These are phyloP conservation scores for Basipetospora sp. DNA, from an alignment of 2,329 filamentous ascomycete genomes.

Conservation along the genomic window DNA sequence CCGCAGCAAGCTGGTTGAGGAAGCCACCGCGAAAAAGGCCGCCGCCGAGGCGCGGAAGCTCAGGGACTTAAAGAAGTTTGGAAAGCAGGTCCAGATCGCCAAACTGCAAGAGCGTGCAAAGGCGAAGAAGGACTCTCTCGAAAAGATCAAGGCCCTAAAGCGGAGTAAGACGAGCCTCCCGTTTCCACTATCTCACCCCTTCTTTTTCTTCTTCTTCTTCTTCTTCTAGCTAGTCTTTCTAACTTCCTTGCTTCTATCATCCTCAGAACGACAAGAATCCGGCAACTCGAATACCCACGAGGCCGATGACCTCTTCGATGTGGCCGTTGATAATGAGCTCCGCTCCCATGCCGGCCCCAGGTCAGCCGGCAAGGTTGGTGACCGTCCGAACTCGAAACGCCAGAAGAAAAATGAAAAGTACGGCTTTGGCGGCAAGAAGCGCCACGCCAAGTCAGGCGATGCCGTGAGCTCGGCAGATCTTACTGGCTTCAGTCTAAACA, in stretches of 20 bases:
- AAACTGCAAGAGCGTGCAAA: conserved; percentile 90
- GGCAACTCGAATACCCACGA: conserved; percentile 54
- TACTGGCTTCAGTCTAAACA: conserved; percentile 63
- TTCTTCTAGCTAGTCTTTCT: neutral
- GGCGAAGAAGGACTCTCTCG: conserved; percentile 80
- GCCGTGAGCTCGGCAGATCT: conserved; percentile 70
- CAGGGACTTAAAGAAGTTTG: conserved; percentile 95
- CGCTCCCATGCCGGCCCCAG: conserved; percentile 19
- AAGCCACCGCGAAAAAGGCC: conserved; percentile 84
- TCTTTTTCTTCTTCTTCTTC: neutral
- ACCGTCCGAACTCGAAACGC: conserved; percentile 47
- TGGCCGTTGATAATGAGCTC: conserved; percentile 61
- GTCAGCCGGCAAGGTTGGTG: conserved; percentile 22
- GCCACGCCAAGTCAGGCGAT: conserved; percentile 78
- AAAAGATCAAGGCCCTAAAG: conserved; percentile 91
- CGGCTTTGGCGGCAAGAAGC: conserved; percentile 93
- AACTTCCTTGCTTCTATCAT: conserved; percentile 1
- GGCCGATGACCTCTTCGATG: conserved; percentile 69
- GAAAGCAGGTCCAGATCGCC: conserved; percentile 92
- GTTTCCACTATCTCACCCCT: too few relatives aligned
- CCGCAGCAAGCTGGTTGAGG: conserved; percentile 81
- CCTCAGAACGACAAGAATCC: conserved; percentile 66
- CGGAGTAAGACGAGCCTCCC: conserved; percentile 54
- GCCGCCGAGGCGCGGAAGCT: conserved; percentile 79
- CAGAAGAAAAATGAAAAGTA: conserved; percentile 91